A percentile compares a stretch with the other conserved stretches of the same genome.
Evolutionary conservation across 768 basidiomycete genomes (phyloP).

Genomic region (Panellus pusillus): DNA sequence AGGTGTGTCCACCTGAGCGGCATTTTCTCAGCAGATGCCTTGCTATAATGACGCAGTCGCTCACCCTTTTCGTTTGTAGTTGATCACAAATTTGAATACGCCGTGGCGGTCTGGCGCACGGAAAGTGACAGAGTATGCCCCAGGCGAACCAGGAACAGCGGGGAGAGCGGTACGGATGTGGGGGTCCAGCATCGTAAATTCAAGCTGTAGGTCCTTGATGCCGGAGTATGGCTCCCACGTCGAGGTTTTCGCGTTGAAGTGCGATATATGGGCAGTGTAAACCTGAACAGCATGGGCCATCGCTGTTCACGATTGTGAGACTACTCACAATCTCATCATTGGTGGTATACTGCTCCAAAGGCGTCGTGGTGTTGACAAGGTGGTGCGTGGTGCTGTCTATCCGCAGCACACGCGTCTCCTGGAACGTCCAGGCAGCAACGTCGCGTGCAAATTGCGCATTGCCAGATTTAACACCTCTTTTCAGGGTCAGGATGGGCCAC

Average conservation of each 20-base stretch:
- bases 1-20: constrained; percentile 69
- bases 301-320: neutral
- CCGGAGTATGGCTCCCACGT: constrained; percentile 74
- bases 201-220: constrained; percentile 82
- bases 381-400: constrained; percentile 77
- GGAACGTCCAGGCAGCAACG: constrained; percentile 88
- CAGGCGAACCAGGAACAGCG: constrained; percentile 54
- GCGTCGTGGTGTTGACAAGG: constrained; percentile 57
- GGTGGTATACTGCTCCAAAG: constrained; percentile 77
- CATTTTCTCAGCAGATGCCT: neutral
- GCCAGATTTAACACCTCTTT: constrained; percentile 62
- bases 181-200: constrained; percentile 99
- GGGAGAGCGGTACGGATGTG: constrained; percentile 82
- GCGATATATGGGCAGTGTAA: constrained; percentile 72
- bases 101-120: constrained; percentile 93
- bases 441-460: constrained; percentile 77
- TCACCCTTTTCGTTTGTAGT: constrained; percentile 87
- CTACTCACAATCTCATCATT: constrained; percentile 77
- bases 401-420: constrained; percentile 77
- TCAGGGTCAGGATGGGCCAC: constrained; percentile 1
- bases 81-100: constrained; percentile 95
- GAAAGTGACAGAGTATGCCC: constrained; percentile 82
- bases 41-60: constrained; percentile 24
- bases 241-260: constrained; percentile 53
- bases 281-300: constrained; percentile 44